Evolutionary conservation across 164 flowering plant genomes (phyloP).

Genomic region (Akebia trifoliata): DNA sequence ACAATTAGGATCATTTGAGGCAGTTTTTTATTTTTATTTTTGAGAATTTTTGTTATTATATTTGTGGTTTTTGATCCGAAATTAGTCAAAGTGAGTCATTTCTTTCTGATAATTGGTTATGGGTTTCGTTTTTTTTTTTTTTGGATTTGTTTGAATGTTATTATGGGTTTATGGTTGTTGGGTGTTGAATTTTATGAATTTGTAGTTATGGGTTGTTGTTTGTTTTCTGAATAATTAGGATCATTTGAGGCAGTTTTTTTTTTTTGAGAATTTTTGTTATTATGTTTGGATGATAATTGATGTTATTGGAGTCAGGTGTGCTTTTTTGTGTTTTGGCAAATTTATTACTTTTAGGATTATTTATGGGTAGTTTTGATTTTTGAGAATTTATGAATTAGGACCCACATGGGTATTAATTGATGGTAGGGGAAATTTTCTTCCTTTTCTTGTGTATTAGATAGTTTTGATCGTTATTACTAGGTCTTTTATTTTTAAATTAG

Average conservation of each 20-base stretch:
- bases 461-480: no score
- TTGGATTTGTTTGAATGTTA: neutral
- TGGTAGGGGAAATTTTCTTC: no score
- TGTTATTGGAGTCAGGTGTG: neutral
- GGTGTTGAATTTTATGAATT: neutral
- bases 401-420: no score
- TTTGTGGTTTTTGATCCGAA: slow-evolving; percentile 60
- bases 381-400: neutral
- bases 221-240: no score
- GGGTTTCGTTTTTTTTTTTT: neutral
- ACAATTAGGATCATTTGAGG: neutral
- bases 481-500: no score
- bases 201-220: neutral
- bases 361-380: slow-evolving; percentile 1
- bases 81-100: slow-evolving; percentile 41
- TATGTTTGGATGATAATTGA: slow-evolving; percentile 11
- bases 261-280: no score
- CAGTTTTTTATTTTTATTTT: no score
- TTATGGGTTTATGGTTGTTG: neutral
- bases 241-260: no score
- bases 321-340: neutral
- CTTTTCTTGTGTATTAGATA: no score
- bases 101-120: neutral
- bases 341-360: neutral
- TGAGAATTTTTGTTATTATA: no score